Evolutionary conservation across 208 protist genomes (phyloP).

Genomic region (Leishmania aethiopica): DNA sequence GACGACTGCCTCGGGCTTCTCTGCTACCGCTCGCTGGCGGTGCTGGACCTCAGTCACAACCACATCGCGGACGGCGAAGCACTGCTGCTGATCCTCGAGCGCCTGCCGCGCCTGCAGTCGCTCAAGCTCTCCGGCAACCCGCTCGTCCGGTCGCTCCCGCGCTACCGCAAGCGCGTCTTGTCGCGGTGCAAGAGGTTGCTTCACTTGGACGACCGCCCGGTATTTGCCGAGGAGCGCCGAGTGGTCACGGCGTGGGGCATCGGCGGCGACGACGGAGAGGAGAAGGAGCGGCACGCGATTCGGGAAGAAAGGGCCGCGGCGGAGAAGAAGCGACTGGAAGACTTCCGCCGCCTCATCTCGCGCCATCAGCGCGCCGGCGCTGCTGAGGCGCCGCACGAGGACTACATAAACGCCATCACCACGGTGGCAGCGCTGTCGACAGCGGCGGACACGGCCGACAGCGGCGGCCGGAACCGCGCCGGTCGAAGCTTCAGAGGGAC

Average conservation of each 20-base stretch:
- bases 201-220: slow-evolving; percentile 93
- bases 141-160: slow-evolving; percentile 68
- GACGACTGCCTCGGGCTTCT: slow-evolving; percentile 69
- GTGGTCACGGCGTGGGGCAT: slow-evolving; percentile 84
- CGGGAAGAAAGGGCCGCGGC: slow-evolving; percentile 30
- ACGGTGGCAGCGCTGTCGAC: slow-evolving; percentile 20
- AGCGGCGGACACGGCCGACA: slow-evolving; percentile 14
- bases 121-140: slow-evolving; percentile 93
- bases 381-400: slow-evolving; percentile 9
- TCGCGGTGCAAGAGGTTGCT: slow-evolving; percentile 60
- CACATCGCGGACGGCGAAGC: slow-evolving; percentile 77
- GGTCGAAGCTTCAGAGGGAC: background rate
- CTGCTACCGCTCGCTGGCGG: slow-evolving; percentile 65
- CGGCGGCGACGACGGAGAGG: slow-evolving; percentile 80
- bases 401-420: slow-evolving; percentile 35
- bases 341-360: slow-evolving; percentile 74
- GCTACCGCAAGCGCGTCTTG: slow-evolving; percentile 91
- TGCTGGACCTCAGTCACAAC: slow-evolving; percentile 94
- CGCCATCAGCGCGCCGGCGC: slow-evolving; percentile 8
- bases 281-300: slow-evolving; percentile 58
- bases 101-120: slow-evolving; percentile 75
- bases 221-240: slow-evolving; percentile 88
- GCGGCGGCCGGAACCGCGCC: background rate
- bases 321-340: slow-evolving; percentile 76
- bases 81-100: slow-evolving; percentile 83